A percentile compares a stretch with the other conserved stretches of the same genome.
phyloP scores from a whole-genome alignment of 2,329 filamentous ascomycete species.

The Harringtonia aguacate region DNA sequence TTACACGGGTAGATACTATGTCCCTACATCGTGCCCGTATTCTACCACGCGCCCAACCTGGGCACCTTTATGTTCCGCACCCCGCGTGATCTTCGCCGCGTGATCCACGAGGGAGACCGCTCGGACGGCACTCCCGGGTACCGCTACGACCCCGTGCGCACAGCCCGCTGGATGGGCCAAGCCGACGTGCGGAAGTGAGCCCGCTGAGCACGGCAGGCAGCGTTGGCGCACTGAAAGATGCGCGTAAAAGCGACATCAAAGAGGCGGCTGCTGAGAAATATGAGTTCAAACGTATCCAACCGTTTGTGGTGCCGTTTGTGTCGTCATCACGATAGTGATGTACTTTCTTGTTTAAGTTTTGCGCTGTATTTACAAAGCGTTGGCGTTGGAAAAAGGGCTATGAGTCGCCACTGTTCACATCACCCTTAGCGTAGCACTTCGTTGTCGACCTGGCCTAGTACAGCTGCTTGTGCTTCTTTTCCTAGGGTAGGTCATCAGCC shows the following conservation, averaged over 20 bases:
- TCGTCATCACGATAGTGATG: too few species aligned
- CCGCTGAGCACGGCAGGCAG: slow-evolving; percentile 1
- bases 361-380: slow-evolving; percentile 27
- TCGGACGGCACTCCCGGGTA: too few species aligned
- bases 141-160: too few species aligned
- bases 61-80: too few species aligned
- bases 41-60: too few species aligned
- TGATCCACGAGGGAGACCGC: too few species aligned
- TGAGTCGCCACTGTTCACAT: slow-evolving; percentile 2
- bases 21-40: too few species aligned
- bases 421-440: slow-evolving; percentile 27
- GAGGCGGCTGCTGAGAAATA: slow-evolving; percentile 26
- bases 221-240: slow-evolving; percentile 31
- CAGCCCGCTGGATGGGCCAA: too few species aligned
- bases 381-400: slow-evolving; percentile 38
- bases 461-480: slow-evolving; percentile 34
- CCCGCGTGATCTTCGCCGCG: too few species aligned
- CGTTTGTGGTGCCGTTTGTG: too few species aligned
- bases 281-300: too few species aligned
- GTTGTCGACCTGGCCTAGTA: slow-evolving; percentile 50
- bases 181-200: slow-evolving; percentile 10
- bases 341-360: slow-evolving; percentile 17
- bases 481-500: slow-evolving; percentile 31
- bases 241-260: slow-evolving; percentile 16
- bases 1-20: too few species aligned